phyloP scores from a whole-genome alignment of 2,329 filamentous ascomycete genomes.

The Nemania serpens region DNA sequence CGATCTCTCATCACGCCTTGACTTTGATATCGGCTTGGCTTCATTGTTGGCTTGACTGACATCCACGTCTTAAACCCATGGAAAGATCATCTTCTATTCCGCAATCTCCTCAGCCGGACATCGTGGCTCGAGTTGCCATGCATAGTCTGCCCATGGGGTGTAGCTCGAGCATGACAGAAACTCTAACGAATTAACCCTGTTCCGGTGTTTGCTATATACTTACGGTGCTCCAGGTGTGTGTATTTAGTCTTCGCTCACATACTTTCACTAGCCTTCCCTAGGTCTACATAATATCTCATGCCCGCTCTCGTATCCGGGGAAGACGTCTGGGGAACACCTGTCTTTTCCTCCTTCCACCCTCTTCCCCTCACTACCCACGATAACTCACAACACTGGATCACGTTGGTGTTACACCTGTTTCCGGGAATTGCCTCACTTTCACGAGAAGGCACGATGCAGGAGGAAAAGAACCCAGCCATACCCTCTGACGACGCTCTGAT shows the following conservation, averaged over 20 bases:
- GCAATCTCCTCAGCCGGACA: not conserved
- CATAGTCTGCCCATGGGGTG: not conserved
- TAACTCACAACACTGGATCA: not conserved
- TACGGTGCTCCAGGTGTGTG: not conserved
- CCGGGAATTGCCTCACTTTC: not conserved
- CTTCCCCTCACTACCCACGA: not conserved
- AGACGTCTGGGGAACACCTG: not conserved
- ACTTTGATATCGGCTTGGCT: not conserved
- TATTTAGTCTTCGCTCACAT: constrained; percentile 6
- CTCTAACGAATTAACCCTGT: constrained; percentile 14
- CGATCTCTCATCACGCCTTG: not conserved
- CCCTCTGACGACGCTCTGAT: constrained; percentile 5
- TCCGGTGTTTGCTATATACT: not conserved
- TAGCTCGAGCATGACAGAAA: constrained; percentile 17
- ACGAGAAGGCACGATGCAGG: not conserved
- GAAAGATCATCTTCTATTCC: not conserved
- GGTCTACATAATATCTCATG: constrained; percentile 1
- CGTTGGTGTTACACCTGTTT: not conserved
- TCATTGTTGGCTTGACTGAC: not conserved
- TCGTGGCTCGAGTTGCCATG: not conserved
- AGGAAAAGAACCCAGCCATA: not conserved
- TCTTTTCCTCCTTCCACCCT: not conserved
- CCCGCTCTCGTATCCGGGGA: constrained; percentile 3
- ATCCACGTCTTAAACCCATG: not conserved
- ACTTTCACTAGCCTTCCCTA: not conserved